Conservation (phyloP, 495 filamentous ascomycete genomes). For the Penicillium canariense region DNA sequence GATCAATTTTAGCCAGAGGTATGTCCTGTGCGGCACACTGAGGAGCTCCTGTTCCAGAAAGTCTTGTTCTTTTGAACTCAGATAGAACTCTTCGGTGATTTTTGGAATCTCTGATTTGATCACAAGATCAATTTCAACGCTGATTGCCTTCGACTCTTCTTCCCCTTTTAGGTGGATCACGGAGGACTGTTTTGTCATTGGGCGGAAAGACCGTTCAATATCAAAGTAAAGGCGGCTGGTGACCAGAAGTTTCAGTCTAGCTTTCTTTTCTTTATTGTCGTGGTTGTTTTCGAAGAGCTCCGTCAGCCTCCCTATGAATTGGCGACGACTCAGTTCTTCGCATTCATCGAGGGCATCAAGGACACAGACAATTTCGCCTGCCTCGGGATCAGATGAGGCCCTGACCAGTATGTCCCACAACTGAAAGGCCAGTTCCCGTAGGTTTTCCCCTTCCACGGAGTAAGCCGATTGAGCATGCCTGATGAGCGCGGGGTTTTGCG, state of each 20-base stretch:
- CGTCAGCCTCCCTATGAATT: constrained; percentile 16
- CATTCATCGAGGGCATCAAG: constrained; percentile 49
- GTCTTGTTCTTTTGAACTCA: constrained; percentile 11
- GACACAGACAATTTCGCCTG: constrained; percentile 47
- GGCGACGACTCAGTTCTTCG: constrained; percentile 8
- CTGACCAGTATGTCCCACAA: constrained; percentile 38
- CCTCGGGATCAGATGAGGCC: constrained; percentile 25
- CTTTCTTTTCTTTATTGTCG: background rate
- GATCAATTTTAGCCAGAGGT: constrained; percentile 45
- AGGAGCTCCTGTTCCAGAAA: constrained; percentile 25
- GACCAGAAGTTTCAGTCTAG: constrained; percentile 48
- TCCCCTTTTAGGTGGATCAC: constrained; percentile 38
- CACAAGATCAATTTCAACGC: constrained; percentile 43
- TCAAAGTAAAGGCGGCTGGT: constrained; percentile 47
- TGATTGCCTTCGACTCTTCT: constrained; percentile 32
- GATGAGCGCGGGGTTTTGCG: too few species aligned
- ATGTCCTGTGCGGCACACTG: constrained; percentile 34
- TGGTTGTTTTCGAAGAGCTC: background rate
- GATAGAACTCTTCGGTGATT: constrained; percentile 11
- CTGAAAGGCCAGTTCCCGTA: too few species aligned
- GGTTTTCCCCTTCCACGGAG: too few species aligned
- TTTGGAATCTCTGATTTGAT: constrained; percentile 32
- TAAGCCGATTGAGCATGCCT: too few species aligned
- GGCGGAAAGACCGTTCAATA: constrained; percentile 34
- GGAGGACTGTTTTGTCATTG: constrained; percentile 16